Conservation (phyloP, 352 stramenopile species). For the Halophytophthora batemanensis region DNA sequence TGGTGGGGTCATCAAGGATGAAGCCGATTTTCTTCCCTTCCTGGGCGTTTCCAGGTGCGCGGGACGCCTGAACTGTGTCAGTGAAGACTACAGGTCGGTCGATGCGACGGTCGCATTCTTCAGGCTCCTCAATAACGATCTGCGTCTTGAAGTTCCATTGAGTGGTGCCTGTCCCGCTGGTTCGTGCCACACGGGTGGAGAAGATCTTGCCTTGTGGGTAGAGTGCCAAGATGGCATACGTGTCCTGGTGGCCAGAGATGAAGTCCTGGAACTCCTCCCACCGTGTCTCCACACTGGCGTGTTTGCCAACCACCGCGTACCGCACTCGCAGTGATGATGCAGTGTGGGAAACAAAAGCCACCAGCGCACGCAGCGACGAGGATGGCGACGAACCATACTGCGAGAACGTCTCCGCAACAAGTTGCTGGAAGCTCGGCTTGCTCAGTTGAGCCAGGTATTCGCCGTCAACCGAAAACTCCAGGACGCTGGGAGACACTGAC, state of each 20-base stretch:
- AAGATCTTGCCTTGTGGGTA: conserved; percentile 67
- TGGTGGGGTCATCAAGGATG: conserved; percentile 20
- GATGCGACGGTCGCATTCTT: conserved; percentile 42
- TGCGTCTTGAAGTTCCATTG: conserved; percentile 61
- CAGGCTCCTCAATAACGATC: conserved; percentile 51
- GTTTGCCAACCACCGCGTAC: conserved; percentile 61
- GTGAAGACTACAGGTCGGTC: conserved; percentile 74
- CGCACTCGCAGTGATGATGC: conserved; percentile 52
- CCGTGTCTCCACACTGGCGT: conserved; percentile 35
- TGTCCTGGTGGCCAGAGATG: conserved; percentile 53
- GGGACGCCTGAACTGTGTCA: conserved; percentile 62
- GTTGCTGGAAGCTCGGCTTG: conserved; percentile 50
- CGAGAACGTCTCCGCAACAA: conserved; percentile 42
- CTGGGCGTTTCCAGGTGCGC: conserved; percentile 33
- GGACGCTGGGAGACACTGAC: conserved; percentile 40
- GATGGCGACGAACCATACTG: conserved; percentile 17
- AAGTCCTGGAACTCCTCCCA: conserved; percentile 67
- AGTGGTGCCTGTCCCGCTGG: conserved; percentile 43
- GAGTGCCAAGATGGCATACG: conserved; percentile 61
- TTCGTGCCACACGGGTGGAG: conserved; percentile 42
- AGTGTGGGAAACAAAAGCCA: conserved; percentile 50
- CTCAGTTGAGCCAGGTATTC: conserved; percentile 47
- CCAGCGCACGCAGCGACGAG: conserved; percentile 28
- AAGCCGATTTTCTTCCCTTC: conserved; percentile 49
- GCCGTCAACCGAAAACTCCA: conserved; percentile 62